Evolutionary conservation across 495 filamentous ascomycete genomes (phyloP), one percentile per base, ranked within the genome.

Genomic region (Hapsidospora chrysogenum): DNA sequence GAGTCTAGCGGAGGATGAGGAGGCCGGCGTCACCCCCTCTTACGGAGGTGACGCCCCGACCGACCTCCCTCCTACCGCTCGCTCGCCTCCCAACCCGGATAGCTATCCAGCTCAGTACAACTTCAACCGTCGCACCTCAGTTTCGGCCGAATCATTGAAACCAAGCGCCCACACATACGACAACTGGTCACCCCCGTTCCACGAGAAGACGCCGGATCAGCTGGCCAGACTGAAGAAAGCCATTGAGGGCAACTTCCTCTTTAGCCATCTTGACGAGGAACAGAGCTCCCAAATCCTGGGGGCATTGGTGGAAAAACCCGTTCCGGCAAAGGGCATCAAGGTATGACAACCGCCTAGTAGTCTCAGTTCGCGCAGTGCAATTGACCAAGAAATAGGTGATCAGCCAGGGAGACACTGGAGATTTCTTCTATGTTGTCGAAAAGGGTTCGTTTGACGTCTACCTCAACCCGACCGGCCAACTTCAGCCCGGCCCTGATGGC

Each of bases 351-450:
- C 13, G 14, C 17, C 9, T 4, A 27, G 19, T 9, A 15, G 22
- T 19, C 10, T 39, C 21, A 35, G 23, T 13, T 17, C n/a, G n/a
- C n/a, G n/a, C n/a, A n/a, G n/a, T n/a, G n/a, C n/a, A n/a, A n/a
- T n/a, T n/a, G n/a, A n/a, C n/a, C 41, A 17, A 7, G 9, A 4
- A 35, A 29, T 46, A 74, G 60, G 84, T 97, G 37, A 95, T 97
- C 47, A 80, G 76, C 16, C 89, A 97, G 64, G 89, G 89, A 17
- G 89, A 96, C 48, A 79, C 83, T 0, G 89, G 89, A 14, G 89
- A 97, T 51, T 96, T 81, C 64, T 97, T 97, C 57, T 97, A 97
- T 52, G 76, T 97, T 30, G 85, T 96, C 38, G 89, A 97, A 53
- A 75, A 77, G 30, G 89, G 89, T 19, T 63, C 66, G 13, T 97